A percentile compares a stretch with the other conserved stretches of the same genome.
These are phyloP conservation scores for Conticribra weissflogii DNA, from an alignment of 108 stramenopile species.

Conservation along the genomic window DNA sequence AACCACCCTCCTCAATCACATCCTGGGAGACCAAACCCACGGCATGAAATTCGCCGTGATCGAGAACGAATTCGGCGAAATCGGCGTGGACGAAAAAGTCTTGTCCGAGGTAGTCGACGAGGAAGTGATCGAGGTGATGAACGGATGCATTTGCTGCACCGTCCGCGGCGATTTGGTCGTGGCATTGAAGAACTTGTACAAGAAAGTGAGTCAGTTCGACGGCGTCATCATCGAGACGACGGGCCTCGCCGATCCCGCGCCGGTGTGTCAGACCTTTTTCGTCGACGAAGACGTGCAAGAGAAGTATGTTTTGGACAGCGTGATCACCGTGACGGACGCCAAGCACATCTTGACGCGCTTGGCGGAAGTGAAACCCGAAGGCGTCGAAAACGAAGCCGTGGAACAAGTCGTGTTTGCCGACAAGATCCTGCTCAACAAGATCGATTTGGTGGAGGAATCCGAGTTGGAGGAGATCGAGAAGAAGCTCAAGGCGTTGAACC, in stretches of 20 bases:
- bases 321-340: constrained; percentile 96
- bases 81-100: constrained; percentile 90
- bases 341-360: constrained; percentile 84
- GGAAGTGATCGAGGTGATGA: constrained; percentile 86
- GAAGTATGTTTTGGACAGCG: constrained; percentile 84
- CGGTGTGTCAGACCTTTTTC: constrained; percentile 96
- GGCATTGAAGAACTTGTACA: constrained; percentile 82
- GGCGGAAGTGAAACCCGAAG: constrained; percentile 84
- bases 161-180: constrained; percentile 83
- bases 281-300: constrained; percentile 83
- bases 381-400: constrained; percentile 92
- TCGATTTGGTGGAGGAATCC: constrained; percentile 61
- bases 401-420: constrained; percentile 95
- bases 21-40: constrained; percentile 80
- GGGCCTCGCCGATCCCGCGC: constrained; percentile 94
- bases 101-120: constrained; percentile 71
- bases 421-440: constrained; percentile 87
- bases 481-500: constrained; percentile 58
- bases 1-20: constrained; percentile 93
- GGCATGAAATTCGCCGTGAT: constrained; percentile 91
- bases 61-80: constrained; percentile 95
- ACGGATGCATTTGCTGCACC: constrained; percentile 91
- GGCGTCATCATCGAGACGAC: constrained; percentile 97
- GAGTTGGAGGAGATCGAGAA: constrained; percentile 54
- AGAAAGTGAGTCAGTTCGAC: constrained; percentile 77